A percentile compares a stretch with the other conserved stretches of the same genome.
These are phyloP conservation scores for Posidonia australis DNA, from an alignment of 106 monocot genomes.

Conservation along the genomic window DNA sequence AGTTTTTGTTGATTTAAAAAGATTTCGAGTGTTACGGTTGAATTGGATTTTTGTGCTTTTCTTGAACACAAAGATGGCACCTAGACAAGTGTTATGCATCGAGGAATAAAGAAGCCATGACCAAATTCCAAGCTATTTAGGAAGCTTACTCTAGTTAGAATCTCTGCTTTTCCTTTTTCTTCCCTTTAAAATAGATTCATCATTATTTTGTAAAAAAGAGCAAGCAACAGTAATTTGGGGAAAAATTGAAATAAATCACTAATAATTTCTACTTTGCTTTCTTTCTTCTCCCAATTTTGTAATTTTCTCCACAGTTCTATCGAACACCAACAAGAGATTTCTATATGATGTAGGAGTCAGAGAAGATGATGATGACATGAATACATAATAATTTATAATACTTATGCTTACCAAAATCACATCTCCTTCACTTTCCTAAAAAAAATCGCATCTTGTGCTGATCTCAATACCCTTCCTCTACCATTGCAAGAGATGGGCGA, in stretches of 20 bases:
- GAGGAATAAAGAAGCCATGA: too few species aligned
- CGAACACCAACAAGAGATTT: slow-evolving; percentile 89
- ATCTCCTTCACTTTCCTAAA: background rate
- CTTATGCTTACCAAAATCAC: too few species aligned
- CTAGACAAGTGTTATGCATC: slow-evolving; percentile 60
- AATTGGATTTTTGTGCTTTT: too few species aligned
- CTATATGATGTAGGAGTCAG: slow-evolving; percentile 72
- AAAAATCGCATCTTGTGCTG: background rate
- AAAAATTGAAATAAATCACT: background rate
- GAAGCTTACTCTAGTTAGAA: slow-evolving; percentile 67
- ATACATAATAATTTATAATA: too few species aligned
- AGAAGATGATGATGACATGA: slow-evolving; percentile 42
- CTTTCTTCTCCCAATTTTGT: background rate
- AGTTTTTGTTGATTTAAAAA: too few species aligned
- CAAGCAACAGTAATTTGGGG: background rate
- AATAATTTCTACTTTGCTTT: background rate
- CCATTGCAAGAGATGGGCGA: slow-evolving; percentile 67
- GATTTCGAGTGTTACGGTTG: too few species aligned
- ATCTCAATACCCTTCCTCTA: background rate
- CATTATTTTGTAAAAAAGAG: too few species aligned
- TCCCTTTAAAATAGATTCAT: background rate
- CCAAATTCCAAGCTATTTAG: too few species aligned
- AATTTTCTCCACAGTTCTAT: slow-evolving; percentile 20
- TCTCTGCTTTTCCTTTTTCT: slow-evolving; percentile 3
- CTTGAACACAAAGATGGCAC: too few species aligned